A percentile compares a stretch with the other conserved stretches of the same genome.
These are phyloP conservation scores for Pseudonitzschia delicatissima DNA, from an alignment of 108 stramenopile genomes.

Conservation along the genomic window DNA sequence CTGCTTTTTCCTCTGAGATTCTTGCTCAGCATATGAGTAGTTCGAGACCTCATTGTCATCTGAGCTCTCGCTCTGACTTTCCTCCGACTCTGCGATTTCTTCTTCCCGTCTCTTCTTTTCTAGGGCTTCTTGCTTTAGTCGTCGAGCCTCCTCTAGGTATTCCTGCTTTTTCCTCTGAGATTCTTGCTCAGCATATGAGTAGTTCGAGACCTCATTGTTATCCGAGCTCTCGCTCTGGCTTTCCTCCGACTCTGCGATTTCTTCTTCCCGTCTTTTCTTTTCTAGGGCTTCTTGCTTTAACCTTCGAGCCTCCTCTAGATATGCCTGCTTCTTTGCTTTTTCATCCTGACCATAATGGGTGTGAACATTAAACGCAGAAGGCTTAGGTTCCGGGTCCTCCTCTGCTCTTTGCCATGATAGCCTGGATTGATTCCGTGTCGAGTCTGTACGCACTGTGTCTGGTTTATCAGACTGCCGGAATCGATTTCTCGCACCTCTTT, in stretches of 20 bases:
- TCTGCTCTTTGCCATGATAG: neutral
- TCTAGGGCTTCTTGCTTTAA: neutral
- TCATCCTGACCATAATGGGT: neutral
- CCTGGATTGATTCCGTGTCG: neutral
- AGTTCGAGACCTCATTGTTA: neutral
- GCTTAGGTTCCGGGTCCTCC: neutral
- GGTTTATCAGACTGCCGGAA: too few species aligned
- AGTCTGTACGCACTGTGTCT: neutral
- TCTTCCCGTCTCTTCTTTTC: neutral
- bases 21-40: neutral
- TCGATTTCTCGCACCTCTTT: neutral
- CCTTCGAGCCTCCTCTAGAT: slow-evolving; percentile 7
- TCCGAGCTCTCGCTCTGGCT: neutral
- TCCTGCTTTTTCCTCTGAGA: slow-evolving; percentile 7
- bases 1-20: slow-evolving; percentile 5
- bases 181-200: neutral
- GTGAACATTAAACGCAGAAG: neutral
- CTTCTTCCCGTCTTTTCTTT: neutral
- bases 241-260: neutral
- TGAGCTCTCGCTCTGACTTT: neutral
- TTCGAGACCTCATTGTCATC: neutral
- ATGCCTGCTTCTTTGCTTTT: slow-evolving; percentile 10
- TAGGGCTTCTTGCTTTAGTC: neutral
- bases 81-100: neutral
- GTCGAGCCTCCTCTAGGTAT: slow-evolving; percentile 9